Conservation (phyloP, 1,139 yeast genomes). For the Zygosaccharomyces pseudobailii region DNA sequence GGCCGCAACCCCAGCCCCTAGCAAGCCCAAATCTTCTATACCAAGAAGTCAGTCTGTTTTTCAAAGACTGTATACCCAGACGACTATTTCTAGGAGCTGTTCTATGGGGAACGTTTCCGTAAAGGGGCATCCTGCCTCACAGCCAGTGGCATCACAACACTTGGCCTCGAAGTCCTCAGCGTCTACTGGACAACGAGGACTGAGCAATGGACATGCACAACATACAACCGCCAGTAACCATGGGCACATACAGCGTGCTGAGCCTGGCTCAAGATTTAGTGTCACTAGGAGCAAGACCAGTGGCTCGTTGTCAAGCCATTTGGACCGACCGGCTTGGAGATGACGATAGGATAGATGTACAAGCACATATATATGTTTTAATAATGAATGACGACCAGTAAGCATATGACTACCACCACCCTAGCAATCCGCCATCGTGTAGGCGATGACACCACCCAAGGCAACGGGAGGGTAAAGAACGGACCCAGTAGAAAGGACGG, state of each 20-base stretch:
- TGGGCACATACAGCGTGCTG: background rate
- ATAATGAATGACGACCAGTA: background rate
- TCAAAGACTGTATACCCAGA: conserved; percentile 17
- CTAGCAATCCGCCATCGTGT: no score
- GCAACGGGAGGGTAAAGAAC: no score
- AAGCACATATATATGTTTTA: background rate
- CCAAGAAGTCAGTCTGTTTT: conserved; percentile 9
- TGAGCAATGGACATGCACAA: no score
- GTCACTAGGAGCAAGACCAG: conserved; percentile 13
- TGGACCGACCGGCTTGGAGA: background rate
- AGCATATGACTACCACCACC: no score
- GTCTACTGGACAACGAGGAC: no score
- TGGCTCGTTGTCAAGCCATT: conserved; percentile 5
- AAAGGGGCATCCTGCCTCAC: background rate
- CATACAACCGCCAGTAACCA: background rate
- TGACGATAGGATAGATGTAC: background rate
- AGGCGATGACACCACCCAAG: no score
- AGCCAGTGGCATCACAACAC: background rate
- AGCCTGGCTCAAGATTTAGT: background rate
- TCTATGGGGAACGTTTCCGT: conserved; percentile 10
- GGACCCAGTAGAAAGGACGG: no score
- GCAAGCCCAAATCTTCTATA: background rate
- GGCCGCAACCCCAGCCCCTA: background rate
- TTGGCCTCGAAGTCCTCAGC: no score
- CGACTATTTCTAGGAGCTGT: conserved; percentile 15